A percentile compares a stretch with the other conserved stretches of the same genome.
Conservation (phyloP, 139 green algal species). For the Volvox reticuliferus region DNA sequence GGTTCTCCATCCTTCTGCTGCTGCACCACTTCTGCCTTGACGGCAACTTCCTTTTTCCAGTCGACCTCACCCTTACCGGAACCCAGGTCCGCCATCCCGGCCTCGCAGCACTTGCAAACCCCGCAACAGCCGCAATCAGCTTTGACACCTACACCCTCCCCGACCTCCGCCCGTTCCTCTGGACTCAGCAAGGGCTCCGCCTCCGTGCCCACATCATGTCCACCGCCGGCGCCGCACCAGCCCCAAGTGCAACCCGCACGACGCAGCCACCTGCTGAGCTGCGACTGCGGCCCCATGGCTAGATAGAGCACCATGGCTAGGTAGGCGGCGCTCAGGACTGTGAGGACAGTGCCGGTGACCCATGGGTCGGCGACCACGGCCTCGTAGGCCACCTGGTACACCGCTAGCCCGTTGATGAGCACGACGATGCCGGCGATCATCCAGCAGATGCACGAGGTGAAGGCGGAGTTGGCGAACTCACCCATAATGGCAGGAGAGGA, state of each 20-base stretch:
- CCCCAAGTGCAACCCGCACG: neutral
- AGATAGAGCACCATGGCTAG: conserved; percentile 59
- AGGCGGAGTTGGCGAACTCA: conserved; percentile 55
- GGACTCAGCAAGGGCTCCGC: neutral
- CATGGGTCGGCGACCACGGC: conserved; percentile 36
- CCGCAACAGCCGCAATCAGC: conserved; percentile 1
- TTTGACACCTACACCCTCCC: neutral
- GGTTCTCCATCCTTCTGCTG: neutral
- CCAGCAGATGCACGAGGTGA: conserved; percentile 42
- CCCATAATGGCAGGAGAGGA: conserved; percentile 68
- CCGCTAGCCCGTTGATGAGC: conserved; percentile 16
- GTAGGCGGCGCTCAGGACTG: conserved; percentile 53
- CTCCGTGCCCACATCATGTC: neutral
- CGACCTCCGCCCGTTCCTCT: neutral
- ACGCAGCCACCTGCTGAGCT: neutral
- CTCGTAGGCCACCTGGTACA: conserved; percentile 22
- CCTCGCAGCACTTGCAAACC: neutral
- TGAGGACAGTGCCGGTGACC: conserved; percentile 23
- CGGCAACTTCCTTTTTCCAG: neutral
- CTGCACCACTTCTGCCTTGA: neutral
- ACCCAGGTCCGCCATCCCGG: neutral
- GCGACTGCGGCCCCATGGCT: conserved; percentile 46
- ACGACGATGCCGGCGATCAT: conserved; percentile 51
- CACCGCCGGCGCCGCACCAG: neutral
- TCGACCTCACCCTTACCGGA: neutral